Base-by-base conservation (phyloP, 2,329 filamentous ascomycete genomes). In the Colletotrichum sp. region DNA sequence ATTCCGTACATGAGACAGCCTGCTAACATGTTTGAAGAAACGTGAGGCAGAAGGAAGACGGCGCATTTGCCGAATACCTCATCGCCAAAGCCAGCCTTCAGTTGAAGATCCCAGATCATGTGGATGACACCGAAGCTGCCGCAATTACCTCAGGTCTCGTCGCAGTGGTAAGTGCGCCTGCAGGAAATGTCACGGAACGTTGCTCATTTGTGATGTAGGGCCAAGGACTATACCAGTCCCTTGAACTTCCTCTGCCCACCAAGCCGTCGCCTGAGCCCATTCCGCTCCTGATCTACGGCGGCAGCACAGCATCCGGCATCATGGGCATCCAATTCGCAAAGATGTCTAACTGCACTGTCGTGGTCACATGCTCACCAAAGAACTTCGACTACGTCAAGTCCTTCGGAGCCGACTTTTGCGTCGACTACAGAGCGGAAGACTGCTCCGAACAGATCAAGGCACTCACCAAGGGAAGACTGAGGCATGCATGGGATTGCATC, bases 281-380 rank as follows among this genome's bases (percentile, higher is more conserved):
- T 56, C 82, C 86, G 0, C 78, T 89, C 36, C 78, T 89, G 21
- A 87, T 88, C 74, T 87, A 88, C 69, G 87, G 86, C 38, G 86
- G 85, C n/a, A 88, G 89, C 81, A 92, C 88, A 9, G 90, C 89
- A 4, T 90, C 90, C 1, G 89, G 87, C 80, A 88, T 91, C 62
- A 88, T 90, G 71, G 87, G 82, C 7, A 86, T 89, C 75, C 86
- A 88, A 78, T 86, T 80, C 76, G 86, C 86, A 69, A 85, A 84
- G 75, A 79, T 83, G 32, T 85, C 84, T 9, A 86, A 84, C 13
- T 83, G 83, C 56, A 81, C 77, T 8, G 85, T 88, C 7, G 79
- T 85, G 8, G 79, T 86, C 1, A 87, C 86, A 2, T 79, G 83
- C 9, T 87, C 86, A 24, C 79, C 82, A 1, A 76, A 76, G 28